Conservation (phyloP, 352 stramenopile species). For the Pythium sukuiense region DNA sequence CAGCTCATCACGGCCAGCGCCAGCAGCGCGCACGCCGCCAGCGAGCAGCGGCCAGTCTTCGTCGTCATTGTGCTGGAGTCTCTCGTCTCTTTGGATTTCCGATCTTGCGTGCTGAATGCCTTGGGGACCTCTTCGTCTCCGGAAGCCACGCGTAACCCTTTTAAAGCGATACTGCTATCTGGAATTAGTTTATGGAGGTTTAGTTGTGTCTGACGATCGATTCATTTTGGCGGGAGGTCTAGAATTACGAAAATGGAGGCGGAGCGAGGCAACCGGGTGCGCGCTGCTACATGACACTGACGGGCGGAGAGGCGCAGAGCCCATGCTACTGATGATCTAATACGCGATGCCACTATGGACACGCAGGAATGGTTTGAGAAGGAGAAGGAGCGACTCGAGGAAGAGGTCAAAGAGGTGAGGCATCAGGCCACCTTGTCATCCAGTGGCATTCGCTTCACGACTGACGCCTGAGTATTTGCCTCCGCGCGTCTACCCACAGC, state of each 20-base stretch:
- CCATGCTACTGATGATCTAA: neutral
- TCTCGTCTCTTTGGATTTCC: neutral
- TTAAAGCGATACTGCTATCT: constrained; percentile 8
- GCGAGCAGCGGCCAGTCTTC: constrained; percentile 14
- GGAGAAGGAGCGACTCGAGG: constrained; percentile 68
- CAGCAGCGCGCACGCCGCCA: constrained; percentile 24
- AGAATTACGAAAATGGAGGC: constrained; percentile 15
- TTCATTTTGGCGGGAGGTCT: constrained; percentile 1
- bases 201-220: neutral
- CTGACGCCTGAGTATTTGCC: neutral
- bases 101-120: constrained; percentile 17
- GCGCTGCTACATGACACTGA: neutral
- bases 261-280: constrained; percentile 20
- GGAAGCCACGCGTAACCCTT: constrained; percentile 19
- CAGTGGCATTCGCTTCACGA: neutral
- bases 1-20: constrained; percentile 29
- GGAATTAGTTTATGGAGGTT: neutral
- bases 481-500: constrained; percentile 29
- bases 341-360: neutral
- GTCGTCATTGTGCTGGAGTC: constrained; percentile 18
- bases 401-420: constrained; percentile 68
- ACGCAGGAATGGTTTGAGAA: constrained; percentile 61
- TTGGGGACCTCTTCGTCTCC: neutral
- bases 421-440: too few relatives aligned
- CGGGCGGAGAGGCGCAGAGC: neutral